phyloP scores from a whole-genome alignment of 2,329 filamentous ascomycete genomes.

The Xylaria sp. region DNA sequence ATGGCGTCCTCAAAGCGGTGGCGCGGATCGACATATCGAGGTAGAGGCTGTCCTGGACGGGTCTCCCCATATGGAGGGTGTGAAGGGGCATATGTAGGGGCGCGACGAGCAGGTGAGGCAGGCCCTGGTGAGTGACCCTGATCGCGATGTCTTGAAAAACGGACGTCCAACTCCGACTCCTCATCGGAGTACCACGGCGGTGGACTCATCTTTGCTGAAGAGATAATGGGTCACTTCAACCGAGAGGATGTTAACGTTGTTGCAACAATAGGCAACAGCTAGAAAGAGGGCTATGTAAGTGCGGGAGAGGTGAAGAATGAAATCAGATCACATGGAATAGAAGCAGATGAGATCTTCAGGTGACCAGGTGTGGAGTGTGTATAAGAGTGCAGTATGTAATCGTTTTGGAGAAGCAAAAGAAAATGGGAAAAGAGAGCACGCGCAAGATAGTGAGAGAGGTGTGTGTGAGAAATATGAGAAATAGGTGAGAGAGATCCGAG shows the following conservation, averaged over 20 bases:
- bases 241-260: neutral
- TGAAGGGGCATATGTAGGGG: too few species aligned
- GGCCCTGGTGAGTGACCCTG: constrained; percentile 37
- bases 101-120: constrained; percentile 28
- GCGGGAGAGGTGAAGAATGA: neutral
- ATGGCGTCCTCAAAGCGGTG: constrained; percentile 32
- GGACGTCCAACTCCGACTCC: constrained; percentile 53
- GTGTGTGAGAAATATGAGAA: neutral
- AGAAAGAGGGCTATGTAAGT: neutral
- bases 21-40: constrained; percentile 38
- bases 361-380: neutral
- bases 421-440: neutral
- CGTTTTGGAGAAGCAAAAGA: constrained; percentile 10
- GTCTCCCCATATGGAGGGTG: constrained; percentile 43
- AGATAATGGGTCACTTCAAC: neutral
- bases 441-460: neutral
- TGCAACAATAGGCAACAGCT: neutral
- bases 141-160: constrained; percentile 32
- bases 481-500: neutral
- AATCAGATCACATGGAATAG: neutral
- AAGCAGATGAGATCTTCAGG: neutral
- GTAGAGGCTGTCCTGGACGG: constrained; percentile 33
- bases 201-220: constrained; percentile 26
- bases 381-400: constrained; percentile 1
- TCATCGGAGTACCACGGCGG: constrained; percentile 41